Evolutionary conservation across 2,329 filamentous ascomycete genomes (phyloP), one percentile per base, ranked within the genome.

Genomic region (Ceratocystis smalleyi): DNA sequence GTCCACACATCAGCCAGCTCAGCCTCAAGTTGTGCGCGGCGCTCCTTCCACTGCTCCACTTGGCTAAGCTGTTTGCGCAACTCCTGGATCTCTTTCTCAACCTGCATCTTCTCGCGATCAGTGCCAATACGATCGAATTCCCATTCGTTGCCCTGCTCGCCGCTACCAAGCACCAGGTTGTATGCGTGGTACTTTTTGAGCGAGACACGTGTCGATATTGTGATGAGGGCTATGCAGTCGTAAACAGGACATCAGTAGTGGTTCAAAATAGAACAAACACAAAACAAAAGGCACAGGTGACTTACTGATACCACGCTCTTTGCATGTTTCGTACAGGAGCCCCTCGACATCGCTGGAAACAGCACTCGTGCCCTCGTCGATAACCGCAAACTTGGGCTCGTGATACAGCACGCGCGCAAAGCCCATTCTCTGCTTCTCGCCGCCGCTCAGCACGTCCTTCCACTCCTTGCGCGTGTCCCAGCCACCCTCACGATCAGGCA

Each of bases 401-500:
- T 99, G 94, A 71, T 99, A 99, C 49, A 97, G 77, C 61, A 99
- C 74, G 55, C 94, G 80, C 3, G 95, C 92, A 70, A 99, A 90
- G 0, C 84, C 90, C 82, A 99, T 89, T 24, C 94, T 81, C 76
- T 99, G 94, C 77, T 99, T 99, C 79, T 99, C 94, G 12, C 94
- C 94, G 47, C 94, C 94, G 68, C 87, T 92, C n/a, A 99, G 79
- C 3, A 99, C 90, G 69, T 97, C 92, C 76, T 97, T 96, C 94
- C 94, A 99, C 72, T 96, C 91, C 75, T 99, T 97, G 65, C 90
- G 83, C 3, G 90, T 94, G 72, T 99, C 90, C 91, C 91, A 97
- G 15, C 94, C 94, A 47, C 94, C 94, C 77, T 99, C 94, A 17
- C 94, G 85, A 60, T 91, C 85, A 1, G 90, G 89, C 0, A 99